phyloP scores from a whole-genome alignment of 2,329 filamentous ascomycete genomes.

The Thelonectria discophora region DNA sequence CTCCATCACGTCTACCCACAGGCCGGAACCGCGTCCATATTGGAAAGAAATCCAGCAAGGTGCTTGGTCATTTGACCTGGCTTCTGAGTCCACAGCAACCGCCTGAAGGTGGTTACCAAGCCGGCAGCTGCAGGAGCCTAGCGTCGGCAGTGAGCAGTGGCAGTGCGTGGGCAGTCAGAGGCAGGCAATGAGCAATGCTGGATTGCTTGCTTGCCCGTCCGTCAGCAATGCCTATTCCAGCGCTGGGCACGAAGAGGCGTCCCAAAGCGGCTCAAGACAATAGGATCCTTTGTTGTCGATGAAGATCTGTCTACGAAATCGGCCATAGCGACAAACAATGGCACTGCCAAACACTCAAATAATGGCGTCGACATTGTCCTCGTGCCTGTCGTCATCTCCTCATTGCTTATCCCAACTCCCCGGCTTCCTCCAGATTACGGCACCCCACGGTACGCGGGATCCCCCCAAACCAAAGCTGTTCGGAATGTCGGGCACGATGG shows the following conservation, averaged over 20 bases:
- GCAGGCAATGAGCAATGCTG: neutral
- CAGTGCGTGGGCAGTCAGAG: neutral
- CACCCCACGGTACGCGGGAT: constrained; percentile 19
- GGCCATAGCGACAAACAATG: neutral
- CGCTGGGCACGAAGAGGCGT: neutral
- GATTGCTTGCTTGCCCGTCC: neutral
- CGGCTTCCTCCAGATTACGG: neutral
- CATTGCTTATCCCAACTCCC: constrained; percentile 2
- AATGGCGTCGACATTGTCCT: neutral
- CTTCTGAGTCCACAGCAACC: constrained; percentile 21
- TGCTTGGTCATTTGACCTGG: constrained; percentile 1
- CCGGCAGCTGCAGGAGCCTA: neutral
- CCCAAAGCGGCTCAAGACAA: neutral
- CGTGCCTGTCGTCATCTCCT: neutral
- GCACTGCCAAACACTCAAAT: neutral
- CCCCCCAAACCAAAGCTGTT: neutral
- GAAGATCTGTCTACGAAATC: neutral
- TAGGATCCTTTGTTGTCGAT: neutral
- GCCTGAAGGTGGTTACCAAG: constrained; percentile 10
- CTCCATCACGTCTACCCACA: constrained; percentile 2
- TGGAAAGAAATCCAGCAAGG: neutral
- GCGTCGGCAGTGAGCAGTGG: neutral
- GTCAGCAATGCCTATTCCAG: constrained; percentile 2
- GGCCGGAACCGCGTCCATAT: neutral
- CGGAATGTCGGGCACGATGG: neutral